Conservation (phyloP, 2,329 filamentous ascomycete species). For the Pseudomassariella vexata region DNA sequence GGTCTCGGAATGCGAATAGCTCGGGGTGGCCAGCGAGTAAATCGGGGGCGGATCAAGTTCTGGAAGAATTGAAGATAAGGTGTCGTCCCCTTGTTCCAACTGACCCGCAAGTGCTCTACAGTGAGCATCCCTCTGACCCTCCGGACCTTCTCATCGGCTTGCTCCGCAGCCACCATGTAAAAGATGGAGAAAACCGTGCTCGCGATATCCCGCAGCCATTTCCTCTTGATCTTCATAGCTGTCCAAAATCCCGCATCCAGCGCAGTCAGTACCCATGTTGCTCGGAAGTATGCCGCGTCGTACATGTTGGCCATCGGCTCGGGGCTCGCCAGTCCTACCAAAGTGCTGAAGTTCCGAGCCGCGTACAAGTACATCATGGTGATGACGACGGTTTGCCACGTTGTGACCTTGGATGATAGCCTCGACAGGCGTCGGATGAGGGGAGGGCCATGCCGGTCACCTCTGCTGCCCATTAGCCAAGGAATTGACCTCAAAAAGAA, state of each 20-base stretch:
- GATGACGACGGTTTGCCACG: constrained; percentile 83
- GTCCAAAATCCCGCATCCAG: constrained; percentile 98
- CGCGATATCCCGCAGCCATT: constrained; percentile 75
- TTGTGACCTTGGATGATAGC: constrained; percentile 66
- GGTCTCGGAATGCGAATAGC: constrained; percentile 82
- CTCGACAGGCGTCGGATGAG: constrained; percentile 64
- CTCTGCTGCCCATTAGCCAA: constrained; percentile 43
- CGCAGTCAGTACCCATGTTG: constrained; percentile 93
- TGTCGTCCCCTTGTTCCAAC: constrained; percentile 92
- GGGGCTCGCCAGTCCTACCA: constrained; percentile 84
- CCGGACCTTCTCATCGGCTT: constrained; percentile 92
- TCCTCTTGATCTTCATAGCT: constrained; percentile 80
- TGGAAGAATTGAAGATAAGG: constrained; percentile 76
- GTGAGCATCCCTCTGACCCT: constrained; percentile 83
- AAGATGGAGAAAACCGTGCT: constrained; percentile 82
- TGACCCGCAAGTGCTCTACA: constrained; percentile 83
- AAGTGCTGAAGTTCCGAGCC: constrained; percentile 86
- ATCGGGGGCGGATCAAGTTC: constrained; percentile 66
- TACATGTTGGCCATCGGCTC: constrained; percentile 95
- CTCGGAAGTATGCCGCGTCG: constrained; percentile 84
- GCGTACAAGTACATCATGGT: constrained; percentile 90
- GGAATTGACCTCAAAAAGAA: constrained; percentile 2
- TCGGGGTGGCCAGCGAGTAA: constrained; percentile 76
- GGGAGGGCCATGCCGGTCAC: constrained; percentile 84
- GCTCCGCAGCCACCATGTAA: constrained; percentile 87